These are phyloP conservation scores for Yueomyces sinensis DNA, from an alignment of 805 yeast genomes.

Conservation along the genomic window DNA sequence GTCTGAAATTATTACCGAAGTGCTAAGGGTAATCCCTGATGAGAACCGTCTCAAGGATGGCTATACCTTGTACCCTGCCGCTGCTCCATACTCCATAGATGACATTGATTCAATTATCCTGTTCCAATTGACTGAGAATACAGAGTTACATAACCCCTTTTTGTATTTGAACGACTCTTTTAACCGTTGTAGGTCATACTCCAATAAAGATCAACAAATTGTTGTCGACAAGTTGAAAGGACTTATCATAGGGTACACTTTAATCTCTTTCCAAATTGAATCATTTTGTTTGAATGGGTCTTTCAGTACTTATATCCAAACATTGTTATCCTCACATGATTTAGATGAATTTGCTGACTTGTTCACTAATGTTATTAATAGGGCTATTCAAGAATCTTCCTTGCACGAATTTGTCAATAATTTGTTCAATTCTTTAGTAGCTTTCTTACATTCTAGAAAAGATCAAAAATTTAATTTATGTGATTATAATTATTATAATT, in stretches of 20 bases:
- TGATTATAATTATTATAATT: conserved; percentile 35
- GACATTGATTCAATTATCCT: conserved; percentile 19
- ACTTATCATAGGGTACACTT: conserved; percentile 39
- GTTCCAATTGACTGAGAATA: conserved; percentile 22
- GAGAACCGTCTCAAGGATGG: neutral
- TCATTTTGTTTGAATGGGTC: conserved; percentile 28
- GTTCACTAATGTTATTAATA: conserved; percentile 39
- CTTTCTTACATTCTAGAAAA: conserved; percentile 12
- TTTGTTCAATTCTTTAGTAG: conserved; percentile 25
- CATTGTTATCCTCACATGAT: conserved; percentile 16
- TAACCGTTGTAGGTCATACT: neutral
- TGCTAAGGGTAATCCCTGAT: conserved; percentile 13
- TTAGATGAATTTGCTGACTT: conserved; percentile 30
- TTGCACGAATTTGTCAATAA: conserved; percentile 45
- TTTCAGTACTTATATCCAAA: conserved; percentile 13
- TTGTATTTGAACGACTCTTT: conserved; percentile 19
- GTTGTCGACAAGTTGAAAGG: conserved; percentile 35
- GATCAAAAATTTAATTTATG: conserved; percentile 29
- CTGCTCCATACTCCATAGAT: conserved; percentile 3
- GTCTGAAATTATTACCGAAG: conserved; percentile 16
- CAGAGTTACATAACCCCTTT: conserved; percentile 11
- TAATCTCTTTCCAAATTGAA: conserved; percentile 55
- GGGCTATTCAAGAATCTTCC: conserved; percentile 56
- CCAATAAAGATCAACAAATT: conserved; percentile 7
- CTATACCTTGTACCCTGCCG: neutral